Evolutionary conservation across 352 stramenopile species (phyloP).

Genomic region (Phytopythium sindhum): DNA sequence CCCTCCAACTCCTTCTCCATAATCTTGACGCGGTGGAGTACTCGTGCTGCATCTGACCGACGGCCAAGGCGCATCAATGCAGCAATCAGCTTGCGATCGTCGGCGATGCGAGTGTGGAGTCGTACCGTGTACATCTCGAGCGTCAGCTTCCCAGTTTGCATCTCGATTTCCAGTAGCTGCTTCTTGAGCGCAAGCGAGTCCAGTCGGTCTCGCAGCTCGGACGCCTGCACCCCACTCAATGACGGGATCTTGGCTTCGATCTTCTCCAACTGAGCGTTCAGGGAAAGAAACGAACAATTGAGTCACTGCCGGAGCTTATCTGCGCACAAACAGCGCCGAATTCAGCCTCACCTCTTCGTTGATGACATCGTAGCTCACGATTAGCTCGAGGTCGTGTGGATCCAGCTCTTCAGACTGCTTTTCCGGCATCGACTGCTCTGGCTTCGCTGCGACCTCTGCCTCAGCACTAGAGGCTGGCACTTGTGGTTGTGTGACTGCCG

Average conservation of each 20-base stretch:
- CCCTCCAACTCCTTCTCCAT: slow-evolving; percentile 76
- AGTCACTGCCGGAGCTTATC: background rate
- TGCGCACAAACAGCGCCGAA: background rate
- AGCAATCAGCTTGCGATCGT: slow-evolving; percentile 47
- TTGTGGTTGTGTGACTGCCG: slow-evolving; percentile 12
- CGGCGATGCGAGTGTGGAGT: slow-evolving; percentile 43
- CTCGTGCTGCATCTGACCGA: slow-evolving; percentile 57
- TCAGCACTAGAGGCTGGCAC: too few relatives aligned
- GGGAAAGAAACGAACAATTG: background rate
- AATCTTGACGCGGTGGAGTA: slow-evolving; percentile 68
- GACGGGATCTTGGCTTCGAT: slow-evolving; percentile 50
- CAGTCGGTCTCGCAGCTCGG: slow-evolving; percentile 48
- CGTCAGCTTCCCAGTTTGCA: slow-evolving; percentile 76
- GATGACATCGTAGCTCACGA: slow-evolving; percentile 85
- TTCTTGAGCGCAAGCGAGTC: slow-evolving; percentile 76
- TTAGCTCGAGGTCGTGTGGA: slow-evolving; percentile 64
- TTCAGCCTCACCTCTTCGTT: slow-evolving; percentile 60
- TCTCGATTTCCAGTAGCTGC: slow-evolving; percentile 80
- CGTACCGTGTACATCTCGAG: slow-evolving; percentile 62
- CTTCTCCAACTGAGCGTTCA: slow-evolving; percentile 44
- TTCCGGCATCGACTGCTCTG: background rate
- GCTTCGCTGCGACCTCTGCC: background rate
- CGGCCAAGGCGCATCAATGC: slow-evolving; percentile 36
- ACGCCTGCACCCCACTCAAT: slow-evolving; percentile 25
- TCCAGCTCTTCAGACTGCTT: slow-evolving; percentile 14